A percentile compares a stretch with the other conserved stretches of the same genome.
Evolutionary conservation across 2,329 filamentous ascomycete genomes (phyloP).

Genomic region (Graphilbum fragrans): DNA sequence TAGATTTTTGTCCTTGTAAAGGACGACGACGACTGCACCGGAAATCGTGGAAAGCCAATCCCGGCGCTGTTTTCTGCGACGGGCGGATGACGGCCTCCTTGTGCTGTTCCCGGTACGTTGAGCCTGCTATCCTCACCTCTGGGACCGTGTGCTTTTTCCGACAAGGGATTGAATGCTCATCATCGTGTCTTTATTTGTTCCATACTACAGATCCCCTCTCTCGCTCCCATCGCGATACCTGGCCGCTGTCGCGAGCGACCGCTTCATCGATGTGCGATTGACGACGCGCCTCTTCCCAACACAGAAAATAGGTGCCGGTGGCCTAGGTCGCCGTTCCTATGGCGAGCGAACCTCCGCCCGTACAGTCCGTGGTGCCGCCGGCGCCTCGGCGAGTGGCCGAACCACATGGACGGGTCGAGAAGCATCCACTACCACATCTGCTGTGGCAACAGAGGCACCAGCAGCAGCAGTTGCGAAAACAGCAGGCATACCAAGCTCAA

Average conservation of each 20-base stretch:
- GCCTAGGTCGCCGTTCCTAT: background rate
- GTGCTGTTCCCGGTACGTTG: no score
- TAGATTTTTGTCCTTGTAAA: no score
- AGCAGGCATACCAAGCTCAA: slow-evolving; percentile 2
- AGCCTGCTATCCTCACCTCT: no score
- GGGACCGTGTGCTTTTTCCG: no score
- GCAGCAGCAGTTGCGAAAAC: slow-evolving; percentile 1
- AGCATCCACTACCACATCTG: background rate
- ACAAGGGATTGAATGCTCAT: no score
- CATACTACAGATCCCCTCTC: background rate
- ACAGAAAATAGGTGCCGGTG: background rate
- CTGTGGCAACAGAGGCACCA: slow-evolving; percentile 1
- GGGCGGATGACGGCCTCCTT: no score
- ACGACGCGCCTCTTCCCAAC: background rate
- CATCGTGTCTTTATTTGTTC: background rate
- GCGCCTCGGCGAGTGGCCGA: background rate
- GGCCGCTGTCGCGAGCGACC: no score
- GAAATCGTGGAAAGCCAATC: no score
- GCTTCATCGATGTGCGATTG: slow-evolving; percentile 2
- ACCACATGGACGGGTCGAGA: background rate
- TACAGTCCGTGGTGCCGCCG: slow-evolving; percentile 2
- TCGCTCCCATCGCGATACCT: background rate
- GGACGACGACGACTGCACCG: no score
- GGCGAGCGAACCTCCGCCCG: slow-evolving; percentile 6
- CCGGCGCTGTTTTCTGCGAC: no score